Evolutionary conservation across 768 basidiomycete genomes (phyloP).

Genomic region (Inosperma sp.): DNA sequence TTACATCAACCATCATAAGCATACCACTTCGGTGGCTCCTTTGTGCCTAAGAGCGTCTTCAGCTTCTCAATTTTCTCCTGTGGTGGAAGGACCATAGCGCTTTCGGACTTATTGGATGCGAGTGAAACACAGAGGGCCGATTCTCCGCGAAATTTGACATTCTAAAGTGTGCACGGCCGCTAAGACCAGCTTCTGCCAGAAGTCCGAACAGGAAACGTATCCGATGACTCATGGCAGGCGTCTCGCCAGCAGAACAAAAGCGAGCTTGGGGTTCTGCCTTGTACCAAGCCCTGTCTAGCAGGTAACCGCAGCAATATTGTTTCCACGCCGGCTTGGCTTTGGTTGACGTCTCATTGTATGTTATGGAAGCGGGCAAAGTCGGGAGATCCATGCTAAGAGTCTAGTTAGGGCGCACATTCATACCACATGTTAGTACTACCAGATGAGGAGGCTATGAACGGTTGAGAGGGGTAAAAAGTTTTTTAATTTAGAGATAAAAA

Average conservation of each 20-base stretch:
- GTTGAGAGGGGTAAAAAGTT: no score
- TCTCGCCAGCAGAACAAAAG: background rate
- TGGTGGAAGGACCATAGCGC: background rate
- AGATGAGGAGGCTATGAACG: no score
- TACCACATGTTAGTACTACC: background rate
- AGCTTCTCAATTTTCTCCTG: background rate
- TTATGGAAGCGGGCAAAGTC: background rate
- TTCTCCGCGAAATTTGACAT: background rate
- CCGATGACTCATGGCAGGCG: background rate
- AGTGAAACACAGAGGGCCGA: conserved; percentile 1
- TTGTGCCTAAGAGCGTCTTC: background rate
- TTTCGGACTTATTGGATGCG: background rate
- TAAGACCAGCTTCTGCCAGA: background rate
- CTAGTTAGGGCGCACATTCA: background rate
- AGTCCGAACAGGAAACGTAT: conserved; percentile 3
- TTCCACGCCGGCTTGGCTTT: background rate
- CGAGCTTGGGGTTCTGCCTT: background rate
- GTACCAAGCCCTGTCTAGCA: conserved; percentile 3
- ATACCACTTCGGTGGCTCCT: background rate
- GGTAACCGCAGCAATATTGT: background rate
- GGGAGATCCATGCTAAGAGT: conserved; percentile 1
- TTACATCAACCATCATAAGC: background rate
- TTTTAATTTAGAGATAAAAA: no score
- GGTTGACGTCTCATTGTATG: background rate
- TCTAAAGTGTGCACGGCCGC: background rate